Evolutionary conservation across 805 yeast species (phyloP), one percentile per base, ranked within the genome.

Genomic region (Myxozyma melibiosi): DNA sequence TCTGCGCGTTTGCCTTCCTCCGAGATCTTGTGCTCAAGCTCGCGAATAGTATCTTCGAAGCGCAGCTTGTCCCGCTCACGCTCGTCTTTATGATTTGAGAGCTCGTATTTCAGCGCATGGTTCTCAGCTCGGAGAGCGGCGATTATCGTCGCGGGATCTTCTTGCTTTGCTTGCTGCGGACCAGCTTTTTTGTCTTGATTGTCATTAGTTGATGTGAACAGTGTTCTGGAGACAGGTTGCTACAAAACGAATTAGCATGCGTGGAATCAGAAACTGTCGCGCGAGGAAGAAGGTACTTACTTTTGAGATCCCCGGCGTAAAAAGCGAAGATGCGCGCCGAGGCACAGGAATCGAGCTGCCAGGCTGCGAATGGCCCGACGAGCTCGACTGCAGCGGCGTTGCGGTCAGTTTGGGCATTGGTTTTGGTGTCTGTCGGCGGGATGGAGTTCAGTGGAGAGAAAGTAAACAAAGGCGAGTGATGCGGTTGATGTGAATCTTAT

Each of bases 41-140:
- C 67, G 8, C 71, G 68, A 1, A 68, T 41, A 2, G 62, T 58
- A 3, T 67, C 63, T 43, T 76, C 78, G 40, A 65, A 67, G 3
- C 68, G 66, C 0, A 77, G 44, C 27, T 67, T 67, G 14, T 68
- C 72, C 38, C 71, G 56, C 18, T 78, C 78, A 39, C 75, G 67
- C 43, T 78, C 77, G 53, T 73, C 72, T 51, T 73, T 72, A 33
- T 75, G 55, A 6, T 74, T 70, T 11, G 69, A 70, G 35, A 74
- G 65, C 56, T 74, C 74, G 66, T 70, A 80, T 44, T 71, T 71
- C 54, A 75, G 39, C 9, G 63, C 58, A 28, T 52, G 55, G 34
- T 38, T 57, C 31, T 56, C 63, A 2, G 64, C 58, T 6, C 62
- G 69, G 50, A 62, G 44, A 1, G 35, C 6, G 20, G 57, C 57